A percentile compares a stretch with the other conserved stretches of the same genome.
Evolutionary conservation across 306 rosid genomes (phyloP).

Genomic region (Canavalia gladiata): DNA sequence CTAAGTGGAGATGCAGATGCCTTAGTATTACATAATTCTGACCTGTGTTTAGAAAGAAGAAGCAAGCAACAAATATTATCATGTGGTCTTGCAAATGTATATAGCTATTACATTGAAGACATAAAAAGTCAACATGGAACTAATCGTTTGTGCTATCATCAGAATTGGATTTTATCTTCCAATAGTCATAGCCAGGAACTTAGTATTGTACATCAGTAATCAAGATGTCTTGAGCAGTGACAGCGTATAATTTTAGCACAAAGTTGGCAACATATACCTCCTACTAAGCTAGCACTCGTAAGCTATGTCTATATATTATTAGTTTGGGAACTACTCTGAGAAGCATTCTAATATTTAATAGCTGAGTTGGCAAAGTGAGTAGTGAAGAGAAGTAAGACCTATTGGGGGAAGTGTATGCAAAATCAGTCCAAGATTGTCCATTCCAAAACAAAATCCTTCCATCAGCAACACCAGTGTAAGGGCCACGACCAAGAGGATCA

Average conservation of each 20-base stretch:
- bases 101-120: background rate
- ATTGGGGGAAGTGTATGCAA: slow-evolving; percentile 79
- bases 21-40: slow-evolving; percentile 76
- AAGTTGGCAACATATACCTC: background rate
- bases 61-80: slow-evolving; percentile 29
- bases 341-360: background rate
- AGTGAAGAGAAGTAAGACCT: slow-evolving; percentile 58
- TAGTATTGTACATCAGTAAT: background rate
- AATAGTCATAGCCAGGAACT: background rate
- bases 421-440: slow-evolving; percentile 78
- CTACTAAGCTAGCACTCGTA: background rate
- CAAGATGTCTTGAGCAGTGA: background rate
- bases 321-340: no score
- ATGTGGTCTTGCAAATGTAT: background rate
- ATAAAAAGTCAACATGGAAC: background rate
- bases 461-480: slow-evolving; percentile 93
- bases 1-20: slow-evolving; percentile 62
- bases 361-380: background rate
- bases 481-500: slow-evolving; percentile 89
- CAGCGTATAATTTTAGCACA: background rate
- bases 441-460: slow-evolving; percentile 85
- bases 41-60: slow-evolving; percentile 61
- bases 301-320: background rate
- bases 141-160: background rate
- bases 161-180: slow-evolving; percentile 15